Evolutionary conservation across 2,329 filamentous ascomycete species (phyloP), one percentile per base, ranked within the genome.

Genomic region (Plectosphaerella plurivora): DNA sequence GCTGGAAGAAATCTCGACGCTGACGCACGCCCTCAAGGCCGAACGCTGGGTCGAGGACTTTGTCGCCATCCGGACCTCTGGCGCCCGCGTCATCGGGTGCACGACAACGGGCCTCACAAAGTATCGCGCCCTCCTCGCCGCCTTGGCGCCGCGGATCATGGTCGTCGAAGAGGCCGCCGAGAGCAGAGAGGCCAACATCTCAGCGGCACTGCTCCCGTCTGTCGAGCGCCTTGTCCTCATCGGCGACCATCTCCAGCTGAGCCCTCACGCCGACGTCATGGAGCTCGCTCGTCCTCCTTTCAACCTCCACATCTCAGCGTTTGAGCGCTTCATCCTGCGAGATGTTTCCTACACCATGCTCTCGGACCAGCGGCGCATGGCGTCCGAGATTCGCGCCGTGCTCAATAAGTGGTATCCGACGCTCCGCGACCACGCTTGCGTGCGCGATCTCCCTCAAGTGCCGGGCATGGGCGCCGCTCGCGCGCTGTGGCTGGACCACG

Each of bases 101-200:
- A 96, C 91, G 0, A 91, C 88, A 0, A 95, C 91, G 0, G 89
- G 90, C 1, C 65, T 95, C 9, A 86, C 85, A 67, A 95, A 95
- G 60, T 93, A 94, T 55, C 83, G 89, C 4, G 81, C 79, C 1
- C 73, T 93, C 2, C 73, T 95, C 20, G 75, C 84, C 1, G 81
- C 81, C 2, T 64, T 93, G 5, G 74, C 79, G 25, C 88, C 90
- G 1, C 81, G 75, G 22, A 75, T 89, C 4, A 75, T 93, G 14
- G 70, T 95, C 37, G 84, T 95, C 47, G 88, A 94, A 72, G 87
- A 94, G 69, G 87, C 88, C 0, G 90, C 89, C 0, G 89, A 95
- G 63, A 88, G 86, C 0, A 77, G 85, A 6, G 87, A 89, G 63
- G 81, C 82, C 7, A 80, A 78, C 48, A 76, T 83, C 37, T 67